Conservation (phyloP, 73 alveolate genomes). For the Tetrahymena borealis region DNA sequence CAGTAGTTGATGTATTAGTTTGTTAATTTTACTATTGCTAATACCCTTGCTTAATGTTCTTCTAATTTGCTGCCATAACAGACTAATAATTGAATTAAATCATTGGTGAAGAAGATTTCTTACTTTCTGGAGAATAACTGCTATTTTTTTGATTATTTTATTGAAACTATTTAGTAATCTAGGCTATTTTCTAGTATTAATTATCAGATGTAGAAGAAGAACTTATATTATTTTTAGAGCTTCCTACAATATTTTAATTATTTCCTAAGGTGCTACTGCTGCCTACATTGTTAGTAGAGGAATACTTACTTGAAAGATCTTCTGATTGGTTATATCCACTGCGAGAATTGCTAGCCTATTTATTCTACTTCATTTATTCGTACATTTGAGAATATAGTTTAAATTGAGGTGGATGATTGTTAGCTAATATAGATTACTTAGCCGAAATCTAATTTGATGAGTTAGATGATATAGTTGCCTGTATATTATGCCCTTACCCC, state of each 20-base stretch:
- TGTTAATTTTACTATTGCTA: neutral
- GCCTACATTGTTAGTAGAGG: neutral
- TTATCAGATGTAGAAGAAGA: no score
- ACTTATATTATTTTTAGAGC: neutral
- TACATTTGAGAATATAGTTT: neutral
- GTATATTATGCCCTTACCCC: neutral
- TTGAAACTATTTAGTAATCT: neutral
- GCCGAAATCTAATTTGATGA: neutral
- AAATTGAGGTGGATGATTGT: neutral
- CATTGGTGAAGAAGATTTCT: neutral
- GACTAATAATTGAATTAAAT: neutral
- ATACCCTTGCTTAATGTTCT: neutral
- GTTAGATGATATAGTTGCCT: neutral
- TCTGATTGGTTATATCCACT: neutral
- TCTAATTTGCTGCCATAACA: neutral
- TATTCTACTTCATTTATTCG: neutral
- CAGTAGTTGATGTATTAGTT: neutral
- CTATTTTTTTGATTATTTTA: neutral
- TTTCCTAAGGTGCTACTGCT: neutral
- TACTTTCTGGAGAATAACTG: neutral
- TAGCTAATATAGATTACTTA: neutral
- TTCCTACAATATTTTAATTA: neutral
- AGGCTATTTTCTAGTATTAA: neutral
- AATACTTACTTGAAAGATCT: neutral
- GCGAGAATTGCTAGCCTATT: neutral